These are phyloP conservation scores for Dothidotthia symphoricarpi DNA, from an alignment of 2,329 filamentous ascomycete genomes.

Conservation along the genomic window DNA sequence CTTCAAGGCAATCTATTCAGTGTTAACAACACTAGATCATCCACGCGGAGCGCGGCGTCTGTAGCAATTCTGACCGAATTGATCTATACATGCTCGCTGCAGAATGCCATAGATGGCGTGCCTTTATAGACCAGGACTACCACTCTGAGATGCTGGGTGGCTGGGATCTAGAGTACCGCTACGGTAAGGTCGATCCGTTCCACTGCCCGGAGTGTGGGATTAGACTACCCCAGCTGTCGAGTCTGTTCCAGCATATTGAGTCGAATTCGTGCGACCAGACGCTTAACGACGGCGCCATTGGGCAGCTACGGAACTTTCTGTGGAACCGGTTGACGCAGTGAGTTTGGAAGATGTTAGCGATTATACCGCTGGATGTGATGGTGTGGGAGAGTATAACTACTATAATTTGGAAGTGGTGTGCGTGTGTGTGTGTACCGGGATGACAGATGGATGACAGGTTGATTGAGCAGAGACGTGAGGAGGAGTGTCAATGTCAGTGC, in stretches of 20 bases:
- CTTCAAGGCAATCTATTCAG: not conserved
- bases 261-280: constrained; percentile 5
- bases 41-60: constrained; percentile 13
- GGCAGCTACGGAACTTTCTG: too few species aligned
- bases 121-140: constrained; percentile 13
- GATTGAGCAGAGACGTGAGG: too few species aligned
- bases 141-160: constrained; percentile 7
- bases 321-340: too few species aligned
- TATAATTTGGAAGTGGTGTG: too few species aligned
- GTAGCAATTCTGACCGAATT: constrained; percentile 1
- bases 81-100: constrained; percentile 16
- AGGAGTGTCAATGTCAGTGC: too few species aligned
- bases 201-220: constrained; percentile 3
- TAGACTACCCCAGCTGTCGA: constrained; percentile 2
- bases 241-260: constrained; percentile 10
- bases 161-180: not conserved
- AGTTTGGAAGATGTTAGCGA: too few species aligned
- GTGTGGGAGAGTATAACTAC: too few species aligned
- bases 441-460: too few species aligned
- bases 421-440: too few species aligned
- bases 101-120: constrained; percentile 9
- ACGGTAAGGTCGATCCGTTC: constrained; percentile 3
- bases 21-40: constrained; percentile 7
- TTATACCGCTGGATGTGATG: too few species aligned
- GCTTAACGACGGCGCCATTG: constrained; percentile 1